Conservation (phyloP, 2,329 filamentous ascomycete genomes). For the Aureobasidium sp. region DNA sequence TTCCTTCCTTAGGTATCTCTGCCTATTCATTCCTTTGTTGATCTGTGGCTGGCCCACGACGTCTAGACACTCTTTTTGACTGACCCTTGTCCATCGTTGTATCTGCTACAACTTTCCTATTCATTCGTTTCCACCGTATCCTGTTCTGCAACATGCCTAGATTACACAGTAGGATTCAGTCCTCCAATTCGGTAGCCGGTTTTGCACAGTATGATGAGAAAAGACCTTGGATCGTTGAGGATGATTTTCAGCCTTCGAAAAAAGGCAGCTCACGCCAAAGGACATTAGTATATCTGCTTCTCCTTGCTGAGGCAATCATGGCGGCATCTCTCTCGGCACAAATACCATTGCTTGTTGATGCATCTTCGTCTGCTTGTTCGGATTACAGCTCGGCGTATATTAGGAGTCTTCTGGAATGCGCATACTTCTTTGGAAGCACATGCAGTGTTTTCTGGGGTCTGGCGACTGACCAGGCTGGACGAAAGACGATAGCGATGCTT, state of each 20-base stretch:
- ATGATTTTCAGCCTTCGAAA: background rate
- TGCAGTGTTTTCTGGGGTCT: slow-evolving; percentile 41
- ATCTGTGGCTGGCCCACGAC: slow-evolving; percentile 8
- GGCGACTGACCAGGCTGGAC: slow-evolving; percentile 37
- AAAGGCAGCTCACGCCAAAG: slow-evolving; percentile 26
- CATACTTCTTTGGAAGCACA: slow-evolving; percentile 41
- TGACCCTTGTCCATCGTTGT: background rate
- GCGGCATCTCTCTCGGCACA: slow-evolving; percentile 42
- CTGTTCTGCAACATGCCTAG: background rate
- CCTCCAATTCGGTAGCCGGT: background rate
- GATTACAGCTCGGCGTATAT: slow-evolving; percentile 40
- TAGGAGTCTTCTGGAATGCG: slow-evolving; percentile 41
- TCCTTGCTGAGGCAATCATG: slow-evolving; percentile 45
- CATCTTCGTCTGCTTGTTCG: slow-evolving; percentile 37
- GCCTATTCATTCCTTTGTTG: slow-evolving; percentile 6
- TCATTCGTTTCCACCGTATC: background rate
- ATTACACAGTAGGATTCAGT: background rate
- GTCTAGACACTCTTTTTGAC: background rate
- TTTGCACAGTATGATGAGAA: background rate
- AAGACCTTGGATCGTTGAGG: background rate
- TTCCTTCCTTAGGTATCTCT: background rate
- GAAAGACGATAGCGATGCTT: slow-evolving; percentile 37
- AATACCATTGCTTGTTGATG: slow-evolving; percentile 38
- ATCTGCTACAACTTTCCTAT: background rate
- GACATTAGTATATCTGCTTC: slow-evolving; percentile 39